Evolutionary conservation across 257 asterid species (phyloP), one percentile per base, ranked within the genome.

Genomic region (Osmanthus fragrans): DNA sequence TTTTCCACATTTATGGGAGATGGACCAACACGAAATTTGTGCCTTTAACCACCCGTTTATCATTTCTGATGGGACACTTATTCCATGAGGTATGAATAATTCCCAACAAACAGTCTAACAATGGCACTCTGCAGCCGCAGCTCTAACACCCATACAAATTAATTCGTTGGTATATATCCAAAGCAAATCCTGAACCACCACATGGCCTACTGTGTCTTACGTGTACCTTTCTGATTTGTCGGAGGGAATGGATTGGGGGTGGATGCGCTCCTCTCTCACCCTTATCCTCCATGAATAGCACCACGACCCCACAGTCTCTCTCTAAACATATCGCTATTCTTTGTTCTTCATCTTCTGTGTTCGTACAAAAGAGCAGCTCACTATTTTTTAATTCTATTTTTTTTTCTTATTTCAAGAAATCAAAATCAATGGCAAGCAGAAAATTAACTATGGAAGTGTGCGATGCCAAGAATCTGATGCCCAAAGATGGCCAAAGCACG

Each of bases 401-500:
- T 63, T 60, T 32, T 69, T 47, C n/a, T 4, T 21, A 37, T 18
- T 49, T 8, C 19, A 29, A 63, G 25, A 1, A 29, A 37, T 4
- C 39, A 54, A 13, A 69, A 37, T 18, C 82, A 71, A 89, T 88
- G 95, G 88, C 85, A 5, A 77, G 68, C 71, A 82, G 96, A 73
- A 94, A 90, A 64, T 77, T 94, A 16, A 80, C 85, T 0, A 96
- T 94, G 0, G 87, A 92, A 70, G 87, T 94, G 11, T 89, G 92
- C 82, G 89, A 87, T 74, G 98, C 98, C 33, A 90, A 87, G 77
- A 94, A 94, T 69, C 73, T 94, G 76, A 94, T 94, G 98, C 98
- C 98, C 1, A 94, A 94, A 70, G 98, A 94, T 76, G 98, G 98
- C 18, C 97, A 92, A 71, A 97, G 97, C 36, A 92, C 98, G 66